These are phyloP conservation scores for Leccinum huronense DNA, from an alignment of 1,284 basidiomycete species.

Conservation along the genomic window DNA sequence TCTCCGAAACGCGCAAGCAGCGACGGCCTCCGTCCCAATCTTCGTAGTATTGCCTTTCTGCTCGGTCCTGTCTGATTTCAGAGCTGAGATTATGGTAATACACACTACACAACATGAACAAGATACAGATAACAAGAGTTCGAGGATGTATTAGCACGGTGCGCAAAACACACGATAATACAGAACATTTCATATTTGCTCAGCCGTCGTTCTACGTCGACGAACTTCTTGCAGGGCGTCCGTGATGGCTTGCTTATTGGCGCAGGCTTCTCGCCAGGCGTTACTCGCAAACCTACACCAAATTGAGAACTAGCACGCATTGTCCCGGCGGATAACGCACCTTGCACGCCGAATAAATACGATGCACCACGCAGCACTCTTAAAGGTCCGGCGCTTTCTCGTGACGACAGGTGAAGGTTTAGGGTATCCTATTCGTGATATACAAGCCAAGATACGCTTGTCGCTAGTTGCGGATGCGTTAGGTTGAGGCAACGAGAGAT, in stretches of 20 bases:
- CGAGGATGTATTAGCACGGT: neutral
- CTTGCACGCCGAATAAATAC: slow-evolving; percentile 67
- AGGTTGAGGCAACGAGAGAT: slow-evolving; percentile 1
- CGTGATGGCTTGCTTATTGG: slow-evolving; percentile 57
- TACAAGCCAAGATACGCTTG: slow-evolving; percentile 72
- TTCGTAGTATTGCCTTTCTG: slow-evolving; percentile 14
- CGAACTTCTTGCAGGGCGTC: slow-evolving; percentile 71
- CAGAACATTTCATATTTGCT: slow-evolving; percentile 15
- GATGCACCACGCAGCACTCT: slow-evolving; percentile 57
- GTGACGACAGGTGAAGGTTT: slow-evolving; percentile 37
- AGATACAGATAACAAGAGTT: slow-evolving; percentile 26
- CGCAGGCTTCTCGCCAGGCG: slow-evolving; percentile 59
- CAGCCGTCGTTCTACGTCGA: slow-evolving; percentile 42
- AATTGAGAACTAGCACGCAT: slow-evolving; percentile 13
- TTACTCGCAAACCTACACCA: slow-evolving; percentile 53
- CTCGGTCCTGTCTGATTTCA: neutral
- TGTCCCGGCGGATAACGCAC: slow-evolving; percentile 44
- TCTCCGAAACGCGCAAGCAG: slow-evolving; percentile 40
- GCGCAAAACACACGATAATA: slow-evolving; percentile 7
- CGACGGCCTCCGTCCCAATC: slow-evolving; percentile 26
- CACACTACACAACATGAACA: slow-evolving; percentile 23
- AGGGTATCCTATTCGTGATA: slow-evolving; percentile 70
- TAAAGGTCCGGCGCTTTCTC: slow-evolving; percentile 50
- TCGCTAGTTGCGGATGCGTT: slow-evolving; percentile 50
- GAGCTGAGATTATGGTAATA: slow-evolving; percentile 21